Conservation (phyloP, 1,284 basidiomycete species). For the Fomitopsis pinicola region DNA sequence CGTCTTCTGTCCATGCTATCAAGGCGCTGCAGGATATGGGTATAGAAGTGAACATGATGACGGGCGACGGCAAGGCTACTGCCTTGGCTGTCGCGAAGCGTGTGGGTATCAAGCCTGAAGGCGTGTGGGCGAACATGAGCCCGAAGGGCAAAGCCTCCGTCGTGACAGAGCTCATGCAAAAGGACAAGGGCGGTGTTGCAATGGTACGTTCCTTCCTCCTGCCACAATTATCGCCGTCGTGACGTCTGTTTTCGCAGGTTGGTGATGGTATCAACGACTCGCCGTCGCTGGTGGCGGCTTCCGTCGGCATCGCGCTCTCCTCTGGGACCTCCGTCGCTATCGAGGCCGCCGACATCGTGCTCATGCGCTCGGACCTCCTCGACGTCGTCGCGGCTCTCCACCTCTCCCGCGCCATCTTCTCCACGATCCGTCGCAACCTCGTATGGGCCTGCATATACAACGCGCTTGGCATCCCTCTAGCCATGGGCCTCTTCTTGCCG, state of each 20-base stretch:
- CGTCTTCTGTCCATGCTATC: conserved; percentile 79
- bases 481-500: conserved; percentile 95
- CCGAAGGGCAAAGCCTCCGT: conserved; percentile 90
- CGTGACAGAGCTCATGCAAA: conserved; percentile 74
- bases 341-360: conserved; percentile 96
- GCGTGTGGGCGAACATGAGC: conserved; percentile 87
- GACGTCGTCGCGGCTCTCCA: conserved; percentile 96
- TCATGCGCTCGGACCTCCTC: conserved; percentile 93
- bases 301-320: conserved; percentile 93
- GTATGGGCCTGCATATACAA: conserved; percentile 96
- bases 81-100: conserved; percentile 83
- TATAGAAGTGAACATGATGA: conserved; percentile 87
- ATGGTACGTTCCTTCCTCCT: conserved; percentile 60
- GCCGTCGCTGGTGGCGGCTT: conserved; percentile 91
- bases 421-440: conserved; percentile 86
- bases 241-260: conserved; percentile 50
- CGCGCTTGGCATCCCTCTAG: conserved; percentile 92
- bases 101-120: conserved; percentile 77
- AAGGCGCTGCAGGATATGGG: conserved; percentile 80
- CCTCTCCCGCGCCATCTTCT: conserved; percentile 86
- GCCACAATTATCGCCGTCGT: background rate
- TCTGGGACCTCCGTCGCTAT: conserved; percentile 96
- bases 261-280: conserved; percentile 99
- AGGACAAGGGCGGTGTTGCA: conserved; percentile 69
- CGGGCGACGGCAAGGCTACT: conserved; percentile 82